phyloP scores from a whole-genome alignment of 2,329 filamentous ascomycete genomes.

The Fusarium graminum region DNA sequence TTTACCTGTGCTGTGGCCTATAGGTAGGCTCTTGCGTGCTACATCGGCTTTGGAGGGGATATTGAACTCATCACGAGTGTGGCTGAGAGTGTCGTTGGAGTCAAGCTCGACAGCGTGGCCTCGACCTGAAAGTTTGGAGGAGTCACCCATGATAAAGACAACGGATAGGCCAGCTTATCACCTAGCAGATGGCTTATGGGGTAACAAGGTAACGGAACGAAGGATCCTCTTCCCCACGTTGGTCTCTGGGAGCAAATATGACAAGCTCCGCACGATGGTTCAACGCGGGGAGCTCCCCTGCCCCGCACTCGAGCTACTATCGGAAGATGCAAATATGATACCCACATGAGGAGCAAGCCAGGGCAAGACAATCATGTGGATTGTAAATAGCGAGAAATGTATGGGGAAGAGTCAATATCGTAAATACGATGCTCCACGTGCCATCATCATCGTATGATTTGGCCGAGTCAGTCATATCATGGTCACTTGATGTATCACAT shows the following conservation, averaged over 20 bases:
- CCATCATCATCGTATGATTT: neutral
- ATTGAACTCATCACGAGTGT: constrained; percentile 75
- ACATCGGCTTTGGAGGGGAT: constrained; percentile 68
- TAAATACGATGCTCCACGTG: neutral
- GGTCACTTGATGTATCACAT: neutral
- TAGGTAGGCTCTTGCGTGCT: constrained; percentile 47
- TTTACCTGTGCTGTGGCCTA: constrained; percentile 19
- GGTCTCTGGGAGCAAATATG: constrained; percentile 1
- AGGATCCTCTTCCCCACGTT: constrained; percentile 20
- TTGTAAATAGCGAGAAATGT: neutral
- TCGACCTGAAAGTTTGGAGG: constrained; percentile 21
- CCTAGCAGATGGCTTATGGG: constrained; percentile 13
- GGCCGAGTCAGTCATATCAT: neutral
- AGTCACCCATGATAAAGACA: constrained; percentile 36
- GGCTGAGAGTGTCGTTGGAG: constrained; percentile 65
- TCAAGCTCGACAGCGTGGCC: constrained; percentile 59
- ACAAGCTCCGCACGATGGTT: constrained; percentile 38
- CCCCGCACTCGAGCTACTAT: constrained; percentile 40
- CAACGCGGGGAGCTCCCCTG: constrained; percentile 37
- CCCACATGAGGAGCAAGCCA: constrained; percentile 17
- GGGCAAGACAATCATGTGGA: neutral
- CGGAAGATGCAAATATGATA: constrained; percentile 28
- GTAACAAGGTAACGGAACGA: neutral
- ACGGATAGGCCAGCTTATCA: constrained; percentile 12
- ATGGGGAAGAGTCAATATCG: neutral